Percentiles rank a stretch among this genome's conserved stretches.
These are phyloP conservation scores for Phialophora macrospora DNA, from an alignment of 2,329 filamentous ascomycete genomes.

Conservation along the genomic window DNA sequence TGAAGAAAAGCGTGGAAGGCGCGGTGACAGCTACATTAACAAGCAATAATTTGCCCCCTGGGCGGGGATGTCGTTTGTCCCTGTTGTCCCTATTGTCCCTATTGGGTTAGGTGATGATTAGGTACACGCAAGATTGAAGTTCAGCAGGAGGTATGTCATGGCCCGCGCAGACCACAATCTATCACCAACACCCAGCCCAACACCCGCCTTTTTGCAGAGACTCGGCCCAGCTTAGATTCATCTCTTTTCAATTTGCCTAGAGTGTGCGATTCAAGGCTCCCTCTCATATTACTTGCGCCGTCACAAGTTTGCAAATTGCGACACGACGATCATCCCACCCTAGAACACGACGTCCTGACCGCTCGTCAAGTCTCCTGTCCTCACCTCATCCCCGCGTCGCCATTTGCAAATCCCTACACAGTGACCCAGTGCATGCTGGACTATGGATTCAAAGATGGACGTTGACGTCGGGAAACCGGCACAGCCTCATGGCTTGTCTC, in stretches of 20 bases:
- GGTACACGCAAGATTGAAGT: neutral
- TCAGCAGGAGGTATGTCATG: slow-evolving; percentile 13
- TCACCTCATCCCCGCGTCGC: slow-evolving; percentile 39
- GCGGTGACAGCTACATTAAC: neutral
- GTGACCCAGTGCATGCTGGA: slow-evolving; percentile 37
- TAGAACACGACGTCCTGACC: slow-evolving; percentile 31
- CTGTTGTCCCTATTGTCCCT: neutral
- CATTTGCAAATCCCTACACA: neutral
- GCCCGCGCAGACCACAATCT: slow-evolving; percentile 8
- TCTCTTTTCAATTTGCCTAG: neutral
- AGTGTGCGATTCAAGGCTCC: neutral
- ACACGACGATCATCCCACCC: slow-evolving; percentile 30
- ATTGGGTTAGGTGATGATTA: slow-evolving; percentile 5
- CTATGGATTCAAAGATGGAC: slow-evolving; percentile 98
- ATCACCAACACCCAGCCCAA: slow-evolving; percentile 1
- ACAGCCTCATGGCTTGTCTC: slow-evolving; percentile 74
- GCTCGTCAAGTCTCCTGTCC: slow-evolving; percentile 33
- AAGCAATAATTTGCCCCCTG: slow-evolving; percentile 6
- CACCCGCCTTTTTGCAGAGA: neutral
- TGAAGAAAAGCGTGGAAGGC: neutral
- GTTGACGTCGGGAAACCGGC: slow-evolving; percentile 86
- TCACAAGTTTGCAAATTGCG: slow-evolving; percentile 12
- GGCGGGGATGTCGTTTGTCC: neutral
- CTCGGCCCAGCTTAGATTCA: slow-evolving; percentile 1
- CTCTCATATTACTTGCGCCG: neutral